These are phyloP conservation scores for Ramaria sp. DNA, from an alignment of 768 basidiomycete species.

Conservation along the genomic window DNA sequence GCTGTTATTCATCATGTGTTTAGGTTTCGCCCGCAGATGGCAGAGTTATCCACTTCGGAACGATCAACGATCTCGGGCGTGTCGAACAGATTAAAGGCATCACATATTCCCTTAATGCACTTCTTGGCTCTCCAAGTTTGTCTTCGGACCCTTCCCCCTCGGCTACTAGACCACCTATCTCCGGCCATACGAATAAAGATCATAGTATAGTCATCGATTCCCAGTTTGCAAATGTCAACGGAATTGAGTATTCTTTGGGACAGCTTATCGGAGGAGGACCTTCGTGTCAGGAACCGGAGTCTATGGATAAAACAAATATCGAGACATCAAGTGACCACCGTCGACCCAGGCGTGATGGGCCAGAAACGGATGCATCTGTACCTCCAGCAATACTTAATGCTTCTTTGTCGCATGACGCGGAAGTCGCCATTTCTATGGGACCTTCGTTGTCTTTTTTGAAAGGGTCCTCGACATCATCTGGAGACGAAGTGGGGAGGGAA, in stretches of 20 bases:
- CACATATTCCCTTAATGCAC: constrained; percentile 89
- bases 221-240: constrained; percentile 94
- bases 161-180: constrained; percentile 11
- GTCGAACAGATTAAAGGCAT: constrained; percentile 98
- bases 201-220: constrained; percentile 65
- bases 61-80: constrained; percentile 55
- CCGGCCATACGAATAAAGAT: constrained; percentile 30
- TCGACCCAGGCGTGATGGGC: not conserved
- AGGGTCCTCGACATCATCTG: constrained; percentile 6
- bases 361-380: constrained; percentile 62
- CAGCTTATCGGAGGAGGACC: constrained; percentile 61
- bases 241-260: constrained; percentile 90
- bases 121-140: constrained; percentile 54
- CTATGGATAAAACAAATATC: constrained; percentile 15
- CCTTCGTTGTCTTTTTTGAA: constrained; percentile 16
- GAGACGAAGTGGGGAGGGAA: constrained; percentile 41
- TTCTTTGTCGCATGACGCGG: constrained; percentile 51
- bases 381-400: constrained; percentile 42
- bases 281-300: constrained; percentile 13
- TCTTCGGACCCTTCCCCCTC: constrained; percentile 32
- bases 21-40: constrained; percentile 95
- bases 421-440: constrained; percentile 67
- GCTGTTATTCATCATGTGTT: not conserved
- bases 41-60: constrained; percentile 83
- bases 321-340: not conserved